Base-by-base conservation (phyloP, 2,329 filamentous ascomycete species). In the Trichocomaceae sp. region DNA sequence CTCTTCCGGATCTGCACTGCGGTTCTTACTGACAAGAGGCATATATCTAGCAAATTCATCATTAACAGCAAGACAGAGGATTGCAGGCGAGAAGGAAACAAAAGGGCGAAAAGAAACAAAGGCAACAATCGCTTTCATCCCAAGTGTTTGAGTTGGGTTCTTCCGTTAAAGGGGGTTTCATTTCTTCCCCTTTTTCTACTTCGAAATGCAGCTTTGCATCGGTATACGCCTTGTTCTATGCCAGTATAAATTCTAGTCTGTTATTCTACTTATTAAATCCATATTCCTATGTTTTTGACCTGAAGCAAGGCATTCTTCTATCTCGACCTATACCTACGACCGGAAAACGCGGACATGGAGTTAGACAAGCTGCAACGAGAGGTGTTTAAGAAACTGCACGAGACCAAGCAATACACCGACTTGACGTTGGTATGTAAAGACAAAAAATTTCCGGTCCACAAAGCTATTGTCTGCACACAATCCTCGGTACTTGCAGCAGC, bases 401-500 rank as follows among this genome's bases (percentile, higher is more conserved):
- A n/a, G 10, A 7, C 33, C 23, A n/a, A 33, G 17, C 35, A 46
- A 10, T 54, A 57, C 9, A 57, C 26, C 37, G 55, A 57, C 26
- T 33, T 57, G 46, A 50, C 47, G n/a, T 17, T 57, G 41, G 35
- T 47, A 23, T 54, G 55, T 19, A 44, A 57, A 26, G 55, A 46
- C 7, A 20, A 49, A 22, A 23, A 39, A 20, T 46, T 57, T 29
- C 15, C 45, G 7, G 50, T 54, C 22, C 55, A 57, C 37, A 57
- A 46, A 48, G 46, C 39, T 3, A 19, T 57, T 20, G 50, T 57
- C 15, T 57, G 51, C 35, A 39, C 45, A 31, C 46, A 54, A 13
- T 57, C 50, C 9, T 26, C 37, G 20, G 50, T 54, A 33, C 46
- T 57, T 39, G 33, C 45, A 42, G 51, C 47, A 29, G 50, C 50